These are phyloP conservation scores for Zizania latifolia DNA, from an alignment of 176 grass and related monocot species.

Conservation along the genomic window DNA sequence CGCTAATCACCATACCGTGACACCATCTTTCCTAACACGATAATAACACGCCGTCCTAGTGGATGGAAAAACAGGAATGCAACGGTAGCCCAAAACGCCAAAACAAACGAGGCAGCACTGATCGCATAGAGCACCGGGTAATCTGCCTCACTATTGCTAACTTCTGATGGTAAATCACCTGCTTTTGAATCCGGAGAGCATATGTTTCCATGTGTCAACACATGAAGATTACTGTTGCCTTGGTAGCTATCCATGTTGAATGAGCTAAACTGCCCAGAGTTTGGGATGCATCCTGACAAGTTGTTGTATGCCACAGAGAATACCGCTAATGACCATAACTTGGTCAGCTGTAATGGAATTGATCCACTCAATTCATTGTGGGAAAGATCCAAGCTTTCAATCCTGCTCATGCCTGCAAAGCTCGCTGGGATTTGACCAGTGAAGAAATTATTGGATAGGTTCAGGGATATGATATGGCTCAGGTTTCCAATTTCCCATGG, in stretches of 20 bases:
- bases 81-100: constrained; percentile 1
- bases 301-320: constrained; percentile 42
- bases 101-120: not conserved
- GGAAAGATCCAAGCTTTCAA: constrained; percentile 38
- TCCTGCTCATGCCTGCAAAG: not conserved
- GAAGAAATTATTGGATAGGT: constrained; percentile 21
- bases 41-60: not conserved
- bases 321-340: not conserved
- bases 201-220: not conserved
- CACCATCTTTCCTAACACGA: not conserved
- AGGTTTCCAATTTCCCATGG: constrained; percentile 19
- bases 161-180: not conserved
- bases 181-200: not conserved
- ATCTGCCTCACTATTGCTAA: not conserved
- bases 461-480: not conserved
- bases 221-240: not conserved
- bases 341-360: constrained; percentile 10
- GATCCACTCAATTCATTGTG: constrained; percentile 9
- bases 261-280: not conserved
- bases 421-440: constrained; percentile 5
- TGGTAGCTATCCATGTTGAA: not conserved
- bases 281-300: constrained; percentile 28
- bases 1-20: not conserved
- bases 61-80: not conserved
- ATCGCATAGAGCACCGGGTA: not conserved